Conservation (phyloP, 2,329 filamentous ascomycete genomes). For the Zymoseptoria pseudotritici region DNA sequence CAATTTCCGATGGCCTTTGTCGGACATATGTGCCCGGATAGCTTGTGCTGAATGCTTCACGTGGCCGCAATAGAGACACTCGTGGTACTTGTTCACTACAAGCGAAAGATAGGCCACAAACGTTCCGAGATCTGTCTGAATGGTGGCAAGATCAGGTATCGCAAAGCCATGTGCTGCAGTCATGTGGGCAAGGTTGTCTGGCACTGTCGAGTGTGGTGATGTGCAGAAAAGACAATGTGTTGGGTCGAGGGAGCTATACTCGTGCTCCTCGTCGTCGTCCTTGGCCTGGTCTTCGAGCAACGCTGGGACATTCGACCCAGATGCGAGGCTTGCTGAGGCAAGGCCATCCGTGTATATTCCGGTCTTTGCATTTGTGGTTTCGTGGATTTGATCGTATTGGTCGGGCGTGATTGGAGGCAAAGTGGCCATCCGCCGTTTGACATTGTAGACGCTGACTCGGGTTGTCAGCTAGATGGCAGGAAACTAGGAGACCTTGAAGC, state of each 20-base stretch:
- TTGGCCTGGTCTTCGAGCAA: too few relatives aligned
- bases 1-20: slow-evolving; percentile 41
- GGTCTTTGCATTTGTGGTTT: too few relatives aligned
- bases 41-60: slow-evolving; percentile 37
- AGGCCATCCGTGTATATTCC: too few relatives aligned
- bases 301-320: too few relatives aligned
- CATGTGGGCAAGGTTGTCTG: slow-evolving; percentile 44
- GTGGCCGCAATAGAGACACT: slow-evolving; percentile 47
- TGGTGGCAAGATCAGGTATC: slow-evolving; percentile 15
- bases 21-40: slow-evolving; percentile 46
- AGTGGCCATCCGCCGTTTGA: slow-evolving; percentile 9
- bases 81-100: slow-evolving; percentile 42
- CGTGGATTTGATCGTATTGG: background rate
- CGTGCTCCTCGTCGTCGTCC: background rate
- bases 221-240: slow-evolving; percentile 35
- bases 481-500: too few relatives aligned
- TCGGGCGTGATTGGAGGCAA: slow-evolving; percentile 5
- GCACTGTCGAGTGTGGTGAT: slow-evolving; percentile 23
- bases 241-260: background rate
- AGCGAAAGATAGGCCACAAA: slow-evolving; percentile 44
- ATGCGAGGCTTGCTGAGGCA: too few relatives aligned
- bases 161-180: slow-evolving; percentile 39
- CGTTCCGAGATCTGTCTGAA: slow-evolving; percentile 43
- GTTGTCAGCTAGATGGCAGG: too few relatives aligned
- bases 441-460: too few relatives aligned